These are phyloP conservation scores for Fusarium newnesense DNA, from an alignment of 2,329 filamentous ascomycete species.

Conservation along the genomic window DNA sequence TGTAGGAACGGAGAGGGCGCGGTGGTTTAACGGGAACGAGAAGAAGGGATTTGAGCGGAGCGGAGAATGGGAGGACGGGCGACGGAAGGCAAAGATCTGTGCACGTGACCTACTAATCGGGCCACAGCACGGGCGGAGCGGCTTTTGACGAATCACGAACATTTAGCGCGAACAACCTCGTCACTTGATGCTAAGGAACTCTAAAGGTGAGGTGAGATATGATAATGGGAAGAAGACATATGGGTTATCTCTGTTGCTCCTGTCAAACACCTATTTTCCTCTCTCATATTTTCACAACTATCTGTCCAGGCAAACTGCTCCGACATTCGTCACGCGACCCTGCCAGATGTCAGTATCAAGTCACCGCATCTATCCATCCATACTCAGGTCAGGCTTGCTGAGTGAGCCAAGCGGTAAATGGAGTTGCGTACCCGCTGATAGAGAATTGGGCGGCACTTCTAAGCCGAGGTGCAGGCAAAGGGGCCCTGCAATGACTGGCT, in stretches of 20 bases:
- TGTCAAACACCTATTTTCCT: not conserved
- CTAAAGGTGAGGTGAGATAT: not conserved
- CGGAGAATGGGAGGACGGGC: constrained; percentile 45
- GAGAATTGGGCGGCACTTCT: constrained; percentile 28
- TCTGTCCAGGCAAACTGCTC: not conserved
- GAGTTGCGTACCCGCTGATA: constrained; percentile 18
- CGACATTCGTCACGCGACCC: constrained; percentile 34
- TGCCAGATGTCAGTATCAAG: not conserved
- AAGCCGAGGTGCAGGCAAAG: constrained; percentile 26
- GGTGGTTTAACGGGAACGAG: constrained; percentile 41
- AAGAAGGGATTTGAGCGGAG: constrained; percentile 44
- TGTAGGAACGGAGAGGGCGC: constrained; percentile 44
- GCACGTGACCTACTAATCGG: constrained; percentile 44
- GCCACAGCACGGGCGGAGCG: constrained; percentile 12
- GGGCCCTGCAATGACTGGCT: constrained; percentile 19
- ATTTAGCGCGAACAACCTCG: constrained; percentile 36
- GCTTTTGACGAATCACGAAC: constrained; percentile 16
- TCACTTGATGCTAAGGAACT: constrained; percentile 27
- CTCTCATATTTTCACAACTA: not conserved
- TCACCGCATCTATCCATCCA: constrained; percentile 7
- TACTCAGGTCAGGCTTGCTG: not conserved
- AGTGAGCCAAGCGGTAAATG: constrained; percentile 1
- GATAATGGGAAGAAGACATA: not conserved
- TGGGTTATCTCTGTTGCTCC: not conserved
- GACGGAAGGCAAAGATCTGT: constrained; percentile 39